Percentiles rank a stretch among this genome's conserved stretches.
Conservation (phyloP, 352 stramenopile genomes). For the Globisporangium paddicum region DNA sequence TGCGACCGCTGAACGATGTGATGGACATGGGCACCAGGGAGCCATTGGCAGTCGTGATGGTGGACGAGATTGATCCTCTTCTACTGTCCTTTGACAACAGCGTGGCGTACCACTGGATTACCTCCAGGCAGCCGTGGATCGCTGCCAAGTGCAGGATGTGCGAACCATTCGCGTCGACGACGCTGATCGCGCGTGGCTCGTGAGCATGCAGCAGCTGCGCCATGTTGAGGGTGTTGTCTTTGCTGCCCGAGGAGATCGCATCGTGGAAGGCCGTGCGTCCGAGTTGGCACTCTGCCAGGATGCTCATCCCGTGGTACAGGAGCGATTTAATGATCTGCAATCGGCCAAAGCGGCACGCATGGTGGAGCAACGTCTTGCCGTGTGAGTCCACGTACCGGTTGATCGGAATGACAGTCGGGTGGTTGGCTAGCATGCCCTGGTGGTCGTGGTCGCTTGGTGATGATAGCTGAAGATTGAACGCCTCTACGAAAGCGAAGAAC, state of each 20-base stretch:
- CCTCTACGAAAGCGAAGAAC: conserved; percentile 18
- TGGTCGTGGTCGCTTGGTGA: neutral
- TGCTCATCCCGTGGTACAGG: conserved; percentile 44
- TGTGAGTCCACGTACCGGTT: conserved; percentile 43
- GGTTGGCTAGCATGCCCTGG: too few relatives aligned
- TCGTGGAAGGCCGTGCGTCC: conserved; percentile 62
- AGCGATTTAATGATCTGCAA: conserved; percentile 47
- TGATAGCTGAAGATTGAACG: conserved; percentile 12
- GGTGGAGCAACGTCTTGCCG: conserved; percentile 59
- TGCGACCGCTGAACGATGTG: conserved; percentile 57
- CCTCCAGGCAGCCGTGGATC: conserved; percentile 57
- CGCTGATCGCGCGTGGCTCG: conserved; percentile 31
- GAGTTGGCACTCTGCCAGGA: conserved; percentile 35
- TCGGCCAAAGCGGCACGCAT: conserved; percentile 50
- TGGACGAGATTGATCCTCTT: neutral
- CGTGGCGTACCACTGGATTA: conserved; percentile 47
- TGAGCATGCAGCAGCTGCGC: conserved; percentile 50
- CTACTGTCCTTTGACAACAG: conserved; percentile 9
- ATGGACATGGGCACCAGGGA: conserved; percentile 28
- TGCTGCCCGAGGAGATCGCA: conserved; percentile 25
- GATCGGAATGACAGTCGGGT: conserved; percentile 13
- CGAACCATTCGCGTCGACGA: conserved; percentile 55
- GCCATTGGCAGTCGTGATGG: neutral
- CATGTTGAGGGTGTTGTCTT: conserved; percentile 26
- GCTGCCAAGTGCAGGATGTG: conserved; percentile 62